Conservation (phyloP, 169 alveolate species). For the Theileria annulata region DNA sequence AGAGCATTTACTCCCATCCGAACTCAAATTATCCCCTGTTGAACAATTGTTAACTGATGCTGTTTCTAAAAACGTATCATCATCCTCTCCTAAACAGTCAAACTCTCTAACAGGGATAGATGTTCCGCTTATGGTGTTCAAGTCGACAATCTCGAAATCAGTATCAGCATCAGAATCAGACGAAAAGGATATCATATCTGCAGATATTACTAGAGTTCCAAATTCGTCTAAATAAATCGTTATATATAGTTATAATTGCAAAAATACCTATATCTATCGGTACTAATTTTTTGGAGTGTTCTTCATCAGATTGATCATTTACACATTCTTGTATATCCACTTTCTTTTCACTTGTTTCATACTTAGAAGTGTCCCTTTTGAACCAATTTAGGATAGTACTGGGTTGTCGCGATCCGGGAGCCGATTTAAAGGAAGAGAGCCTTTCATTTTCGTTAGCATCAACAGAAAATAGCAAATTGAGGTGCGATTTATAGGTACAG, state of each 20-base stretch:
- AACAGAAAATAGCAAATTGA: background rate
- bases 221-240: slow-evolving; percentile 7
- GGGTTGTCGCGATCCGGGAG: slow-evolving; percentile 14
- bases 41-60: background rate
- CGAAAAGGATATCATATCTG: slow-evolving; percentile 13
- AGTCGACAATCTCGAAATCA: background rate
- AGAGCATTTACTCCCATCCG: background rate
- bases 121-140: background rate
- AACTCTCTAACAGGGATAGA: background rate
- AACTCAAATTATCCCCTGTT: background rate
- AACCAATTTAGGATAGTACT: slow-evolving; percentile 42
- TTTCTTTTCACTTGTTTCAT: slow-evolving; percentile 1
- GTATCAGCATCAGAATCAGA: slow-evolving; percentile 6
- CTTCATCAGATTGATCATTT: background rate
- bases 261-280: slow-evolving; percentile 12
- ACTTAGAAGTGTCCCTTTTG: slow-evolving; percentile 37
- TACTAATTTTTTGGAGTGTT: background rate
- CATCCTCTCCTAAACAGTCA: background rate
- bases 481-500: slow-evolving; percentile 20
- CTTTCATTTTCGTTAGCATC: background rate
- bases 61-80: slow-evolving; percentile 1
- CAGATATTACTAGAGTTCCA: slow-evolving; percentile 18
- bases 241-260: background rate
- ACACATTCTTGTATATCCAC: background rate
- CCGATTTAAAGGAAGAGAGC: background rate